Evolutionary conservation across 1,284 basidiomycete species (phyloP).

Genomic region (Cutaneotrichosporon daszewskae): DNA sequence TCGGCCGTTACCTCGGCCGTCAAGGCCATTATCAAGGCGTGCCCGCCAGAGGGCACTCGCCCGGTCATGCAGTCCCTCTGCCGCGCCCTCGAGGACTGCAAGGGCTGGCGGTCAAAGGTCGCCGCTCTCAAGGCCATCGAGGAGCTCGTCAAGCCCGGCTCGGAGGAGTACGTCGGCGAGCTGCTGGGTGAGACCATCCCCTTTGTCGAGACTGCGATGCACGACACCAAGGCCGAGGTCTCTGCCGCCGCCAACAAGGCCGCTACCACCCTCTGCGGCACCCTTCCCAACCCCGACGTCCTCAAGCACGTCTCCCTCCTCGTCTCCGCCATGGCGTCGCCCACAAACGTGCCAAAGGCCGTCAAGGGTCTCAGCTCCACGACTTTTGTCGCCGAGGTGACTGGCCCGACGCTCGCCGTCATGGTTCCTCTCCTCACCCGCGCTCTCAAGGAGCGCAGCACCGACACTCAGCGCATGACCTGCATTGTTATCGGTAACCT

Average conservation of each 20-base stretch:
- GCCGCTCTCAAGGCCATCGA: slow-evolving; percentile 85
- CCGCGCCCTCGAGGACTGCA: slow-evolving; percentile 63
- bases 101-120: slow-evolving; percentile 94
- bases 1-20: slow-evolving; percentile 74
- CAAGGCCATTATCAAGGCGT: slow-evolving; percentile 75
- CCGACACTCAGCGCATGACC: slow-evolving; percentile 76
- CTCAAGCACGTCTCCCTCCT: slow-evolving; percentile 82
- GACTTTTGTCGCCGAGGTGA: slow-evolving; percentile 97
- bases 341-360: slow-evolving; percentile 73
- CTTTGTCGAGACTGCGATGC: slow-evolving; percentile 84
- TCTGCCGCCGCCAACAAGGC: slow-evolving; percentile 84
- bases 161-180: slow-evolving; percentile 75
- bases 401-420: slow-evolving; percentile 89
- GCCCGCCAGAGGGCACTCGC: slow-evolving; percentile 75
- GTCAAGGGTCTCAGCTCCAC: slow-evolving; percentile 89
- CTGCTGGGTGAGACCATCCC: slow-evolving; percentile 80
- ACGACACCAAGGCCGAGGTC: slow-evolving; percentile 95
- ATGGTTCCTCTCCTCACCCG: slow-evolving; percentile 88
- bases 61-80: slow-evolving; percentile 68
- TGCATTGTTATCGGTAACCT: slow-evolving; percentile 95
- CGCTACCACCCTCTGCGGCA: slow-evolving; percentile 85
- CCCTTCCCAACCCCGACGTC: slow-evolving; percentile 91
- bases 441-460: slow-evolving; percentile 91
- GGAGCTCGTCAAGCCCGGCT: slow-evolving; percentile 60
- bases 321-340: slow-evolving; percentile 92